Evolutionary conservation across 495 filamentous ascomycete species (phyloP).

Genomic region (Xylaria grammica): DNA sequence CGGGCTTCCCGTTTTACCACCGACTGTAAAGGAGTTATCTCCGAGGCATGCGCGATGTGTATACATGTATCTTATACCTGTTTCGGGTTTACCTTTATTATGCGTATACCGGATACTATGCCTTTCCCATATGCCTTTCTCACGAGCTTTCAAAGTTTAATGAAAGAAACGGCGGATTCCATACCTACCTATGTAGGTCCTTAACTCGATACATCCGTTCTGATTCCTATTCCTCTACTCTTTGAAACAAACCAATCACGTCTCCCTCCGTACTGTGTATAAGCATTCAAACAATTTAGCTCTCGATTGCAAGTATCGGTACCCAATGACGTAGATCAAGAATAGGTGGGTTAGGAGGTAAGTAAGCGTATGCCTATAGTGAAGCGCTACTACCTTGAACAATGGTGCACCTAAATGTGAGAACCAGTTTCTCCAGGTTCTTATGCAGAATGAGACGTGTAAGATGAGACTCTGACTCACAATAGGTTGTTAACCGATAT

Average conservation of each 20-base stretch:
- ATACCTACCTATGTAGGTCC: not conserved
- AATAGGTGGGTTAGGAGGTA: not conserved
- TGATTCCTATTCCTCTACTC: no score
- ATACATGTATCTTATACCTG: no score
- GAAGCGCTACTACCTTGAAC: not conserved
- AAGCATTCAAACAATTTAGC: no score
- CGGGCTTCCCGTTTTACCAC: no score
- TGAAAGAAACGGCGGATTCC: not conserved
- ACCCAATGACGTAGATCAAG: not conserved
- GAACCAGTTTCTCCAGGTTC: not conserved
- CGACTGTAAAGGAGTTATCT: no score
- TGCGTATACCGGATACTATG: not conserved
- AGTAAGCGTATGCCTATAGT: constrained; percentile 14
- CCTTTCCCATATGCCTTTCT: not conserved
- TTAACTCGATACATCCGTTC: no score
- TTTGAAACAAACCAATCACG: no score
- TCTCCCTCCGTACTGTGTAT: no score
- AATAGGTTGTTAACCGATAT: not conserved
- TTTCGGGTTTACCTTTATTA: no score
- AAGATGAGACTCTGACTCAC: constrained; percentile 7
- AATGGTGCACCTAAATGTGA: not conserved
- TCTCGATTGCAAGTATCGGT: not conserved
- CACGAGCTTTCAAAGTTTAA: not conserved
- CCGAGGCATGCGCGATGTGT: no score
- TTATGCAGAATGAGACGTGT: not conserved